Conservation (phyloP, 345 rosid species). For the rapeseed (Brassica napus) region Da-Ae NC_063444.1:26153001-26153500, state of each 20-base stretch:
- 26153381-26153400: too few relatives aligned
- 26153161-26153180: constrained; percentile 48
- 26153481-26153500: neutral
- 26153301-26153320: too few relatives aligned
- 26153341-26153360: neutral
- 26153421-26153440: constrained; percentile 22
- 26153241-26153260: constrained; percentile 90
- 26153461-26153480: neutral
- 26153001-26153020: constrained; percentile 50
- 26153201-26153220: constrained; percentile 64
- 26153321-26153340: too few relatives aligned
- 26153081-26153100: constrained; percentile 72
- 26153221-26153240: constrained; percentile 80
- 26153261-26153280: neutral
- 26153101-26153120: constrained; percentile 77
- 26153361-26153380: too few relatives aligned
- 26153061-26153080: constrained; percentile 69
- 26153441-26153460: neutral
- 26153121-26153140: constrained; percentile 81
- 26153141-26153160: constrained; percentile 55
- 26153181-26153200: constrained; percentile 52
- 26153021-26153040: constrained; percentile 70
- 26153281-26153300: constrained; percentile 47
- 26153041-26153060: constrained; percentile 60
- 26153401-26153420: too few relatives aligned